phyloP scores from a whole-genome alignment of 2,329 filamentous ascomycete species.

The Colletotrichum sp. region DNA sequence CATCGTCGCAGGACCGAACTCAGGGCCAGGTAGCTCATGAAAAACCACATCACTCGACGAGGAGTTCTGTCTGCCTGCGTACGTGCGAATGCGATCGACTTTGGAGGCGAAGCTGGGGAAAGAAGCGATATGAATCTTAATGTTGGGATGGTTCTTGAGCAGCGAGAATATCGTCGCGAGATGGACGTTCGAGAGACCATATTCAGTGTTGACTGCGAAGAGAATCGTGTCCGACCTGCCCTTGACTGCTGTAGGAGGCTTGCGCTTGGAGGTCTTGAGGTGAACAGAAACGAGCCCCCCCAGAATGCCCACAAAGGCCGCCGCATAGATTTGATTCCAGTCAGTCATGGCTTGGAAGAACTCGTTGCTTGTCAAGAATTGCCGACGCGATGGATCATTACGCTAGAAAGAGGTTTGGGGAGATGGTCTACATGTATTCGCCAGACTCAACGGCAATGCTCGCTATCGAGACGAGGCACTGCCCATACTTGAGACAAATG shows the following conservation, averaged over 20 bases:
- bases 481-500: background rate
- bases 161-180: constrained; percentile 38
- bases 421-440: background rate
- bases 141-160: constrained; percentile 33
- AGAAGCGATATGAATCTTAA: constrained; percentile 40
- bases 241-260: background rate
- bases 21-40: constrained; percentile 26
- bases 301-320: background rate
- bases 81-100: constrained; percentile 13
- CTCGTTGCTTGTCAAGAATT: background rate
- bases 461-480: background rate
- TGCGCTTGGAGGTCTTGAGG: background rate
- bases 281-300: background rate
- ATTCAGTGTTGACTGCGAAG: constrained; percentile 35
- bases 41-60: constrained; percentile 25
- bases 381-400: background rate
- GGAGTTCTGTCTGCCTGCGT: constrained; percentile 21
- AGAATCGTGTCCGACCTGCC: constrained; percentile 36
- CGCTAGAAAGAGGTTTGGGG: background rate
- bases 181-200: constrained; percentile 41
- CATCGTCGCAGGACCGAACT: constrained; percentile 21
- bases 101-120: constrained; percentile 25
- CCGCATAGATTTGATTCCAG: background rate
- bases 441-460: background rate
- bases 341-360: background rate